Conservation (phyloP, 495 filamentous ascomycete genomes). For the Tuber brumale region DNA sequence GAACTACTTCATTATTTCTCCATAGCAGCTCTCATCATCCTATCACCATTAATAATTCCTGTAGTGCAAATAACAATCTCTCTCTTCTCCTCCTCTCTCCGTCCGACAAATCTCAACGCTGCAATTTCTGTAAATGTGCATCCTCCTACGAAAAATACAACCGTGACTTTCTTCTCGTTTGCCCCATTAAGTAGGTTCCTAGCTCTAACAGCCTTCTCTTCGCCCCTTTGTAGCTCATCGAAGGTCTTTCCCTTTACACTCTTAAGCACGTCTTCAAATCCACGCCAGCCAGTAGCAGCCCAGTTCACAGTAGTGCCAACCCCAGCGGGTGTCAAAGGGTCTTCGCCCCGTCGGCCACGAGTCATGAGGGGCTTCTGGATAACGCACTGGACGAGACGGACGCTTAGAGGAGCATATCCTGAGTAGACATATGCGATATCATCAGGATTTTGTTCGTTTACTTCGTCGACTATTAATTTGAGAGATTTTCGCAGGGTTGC, state of each 20-base stretch:
- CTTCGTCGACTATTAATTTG: slow-evolving; percentile 87
- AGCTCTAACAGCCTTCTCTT: slow-evolving; percentile 89
- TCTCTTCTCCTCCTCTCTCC: slow-evolving; percentile 71
- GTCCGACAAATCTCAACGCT: slow-evolving; percentile 82
- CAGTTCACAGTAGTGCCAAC: slow-evolving; percentile 42
- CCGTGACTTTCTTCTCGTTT: slow-evolving; percentile 69
- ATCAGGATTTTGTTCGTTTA: slow-evolving; percentile 91
- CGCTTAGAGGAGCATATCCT: slow-evolving; percentile 87
- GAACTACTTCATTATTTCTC: slow-evolving; percentile 13
- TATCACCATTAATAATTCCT: slow-evolving; percentile 78
- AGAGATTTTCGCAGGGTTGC: slow-evolving; percentile 75
- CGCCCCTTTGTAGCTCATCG: slow-evolving; percentile 85
- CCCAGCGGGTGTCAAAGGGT: slow-evolving; percentile 13
- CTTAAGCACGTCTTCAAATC: slow-evolving; percentile 83
- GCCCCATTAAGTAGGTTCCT: slow-evolving; percentile 70
- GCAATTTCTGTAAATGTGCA: slow-evolving; percentile 95
- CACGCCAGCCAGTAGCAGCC: slow-evolving; percentile 74
- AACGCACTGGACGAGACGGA: slow-evolving; percentile 91
- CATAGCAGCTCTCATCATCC: slow-evolving; percentile 81
- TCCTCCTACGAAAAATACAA: slow-evolving; percentile 91
- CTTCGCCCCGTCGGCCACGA: slow-evolving; percentile 43
- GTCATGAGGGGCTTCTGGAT: slow-evolving; percentile 64
- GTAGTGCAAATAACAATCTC: slow-evolving; percentile 90
- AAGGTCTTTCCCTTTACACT: slow-evolving; percentile 79
- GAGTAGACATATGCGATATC: slow-evolving; percentile 97